phyloP scores from a whole-genome alignment of 495 filamentous ascomycete genomes.

The Lineolata rhizophorae region DNA sequence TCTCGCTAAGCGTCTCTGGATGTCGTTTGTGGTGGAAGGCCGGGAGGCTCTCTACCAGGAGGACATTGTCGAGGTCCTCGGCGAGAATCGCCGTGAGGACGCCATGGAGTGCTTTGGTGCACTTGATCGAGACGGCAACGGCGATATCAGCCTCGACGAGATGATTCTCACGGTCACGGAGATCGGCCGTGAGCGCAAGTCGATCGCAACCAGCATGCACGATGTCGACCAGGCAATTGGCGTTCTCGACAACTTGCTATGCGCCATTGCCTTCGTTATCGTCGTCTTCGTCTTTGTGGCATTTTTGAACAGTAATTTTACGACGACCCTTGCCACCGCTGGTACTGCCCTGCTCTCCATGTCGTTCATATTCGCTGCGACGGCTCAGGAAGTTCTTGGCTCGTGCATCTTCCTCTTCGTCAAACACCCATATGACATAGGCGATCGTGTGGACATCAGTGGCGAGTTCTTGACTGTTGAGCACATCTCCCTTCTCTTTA shows the following conservation, averaged over 20 bases:
- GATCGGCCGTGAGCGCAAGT: conserved; percentile 59
- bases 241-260: conserved; percentile 68
- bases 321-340: conserved; percentile 76
- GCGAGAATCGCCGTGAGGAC: conserved; percentile 40
- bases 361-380: conserved; percentile 83
- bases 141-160: conserved; percentile 84
- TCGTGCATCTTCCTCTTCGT: conserved; percentile 97
- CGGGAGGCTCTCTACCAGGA: conserved; percentile 55
- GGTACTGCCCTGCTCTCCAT: conserved; percentile 85
- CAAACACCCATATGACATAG: conserved; percentile 87
- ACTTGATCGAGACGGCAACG: conserved; percentile 74
- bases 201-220: conserved; percentile 79
- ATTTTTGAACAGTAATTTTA: conserved; percentile 67
- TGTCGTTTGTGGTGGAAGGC: conserved; percentile 90
- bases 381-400: conserved; percentile 79
- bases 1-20: conserved; percentile 81
- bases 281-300: conserved; percentile 74
- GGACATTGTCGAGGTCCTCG: conserved; percentile 75
- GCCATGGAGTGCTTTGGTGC: conserved; percentile 64
- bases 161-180: conserved; percentile 78
- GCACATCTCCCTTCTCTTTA: conserved; percentile 84
- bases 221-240: conserved; percentile 89
- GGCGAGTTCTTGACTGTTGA: conserved; percentile 60
- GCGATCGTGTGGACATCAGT: conserved; percentile 74
- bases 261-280: conserved; percentile 56